Evolutionary conservation across 441 rosid species (phyloP).

Genomic region (Populus hybrid): DNA sequence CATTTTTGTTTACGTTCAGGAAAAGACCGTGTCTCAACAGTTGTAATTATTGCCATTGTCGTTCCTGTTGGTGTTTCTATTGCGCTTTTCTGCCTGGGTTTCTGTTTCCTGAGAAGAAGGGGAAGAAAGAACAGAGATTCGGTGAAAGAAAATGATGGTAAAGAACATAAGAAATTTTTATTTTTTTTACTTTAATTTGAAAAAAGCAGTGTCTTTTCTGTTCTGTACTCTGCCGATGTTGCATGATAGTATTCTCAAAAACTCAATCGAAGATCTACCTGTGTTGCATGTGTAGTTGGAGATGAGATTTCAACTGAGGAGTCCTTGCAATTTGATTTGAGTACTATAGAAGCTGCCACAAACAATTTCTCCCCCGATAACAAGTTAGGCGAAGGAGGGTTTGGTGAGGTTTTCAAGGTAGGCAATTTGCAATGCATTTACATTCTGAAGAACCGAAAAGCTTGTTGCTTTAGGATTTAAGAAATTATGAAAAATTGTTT

Average conservation of each 20-base stretch:
- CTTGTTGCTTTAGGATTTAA: neutral
- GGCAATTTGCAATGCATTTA: neutral
- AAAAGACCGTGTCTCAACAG: neutral
- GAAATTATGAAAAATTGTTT: neutral
- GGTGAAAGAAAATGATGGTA: neutral
- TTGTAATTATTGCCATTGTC: neutral
- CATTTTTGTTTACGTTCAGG: too few relatives aligned
- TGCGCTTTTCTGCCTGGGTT: neutral
- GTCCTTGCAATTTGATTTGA: slow-evolving; percentile 46
- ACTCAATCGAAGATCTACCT: neutral
- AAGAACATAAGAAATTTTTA: too few relatives aligned
- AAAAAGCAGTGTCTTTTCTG: too few relatives aligned
- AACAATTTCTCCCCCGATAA: slow-evolving; percentile 40
- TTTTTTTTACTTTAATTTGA: too few relatives aligned
- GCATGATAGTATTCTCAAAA: too few relatives aligned
- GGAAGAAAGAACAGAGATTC: neutral
- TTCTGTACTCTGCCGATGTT: too few relatives aligned
- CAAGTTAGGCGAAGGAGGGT: slow-evolving; percentile 78
- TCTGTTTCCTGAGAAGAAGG: too few relatives aligned
- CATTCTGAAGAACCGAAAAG: neutral
- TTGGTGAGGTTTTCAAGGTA: slow-evolving; percentile 79
- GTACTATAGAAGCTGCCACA: slow-evolving; percentile 51
- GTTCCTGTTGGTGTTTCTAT: neutral
- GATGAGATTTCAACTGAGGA: slow-evolving; percentile 30
- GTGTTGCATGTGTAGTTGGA: slow-evolving; percentile 17